phyloP scores from a whole-genome alignment of 2,329 filamentous ascomycete species.

The Aurifilum marmelostoma region DNA sequence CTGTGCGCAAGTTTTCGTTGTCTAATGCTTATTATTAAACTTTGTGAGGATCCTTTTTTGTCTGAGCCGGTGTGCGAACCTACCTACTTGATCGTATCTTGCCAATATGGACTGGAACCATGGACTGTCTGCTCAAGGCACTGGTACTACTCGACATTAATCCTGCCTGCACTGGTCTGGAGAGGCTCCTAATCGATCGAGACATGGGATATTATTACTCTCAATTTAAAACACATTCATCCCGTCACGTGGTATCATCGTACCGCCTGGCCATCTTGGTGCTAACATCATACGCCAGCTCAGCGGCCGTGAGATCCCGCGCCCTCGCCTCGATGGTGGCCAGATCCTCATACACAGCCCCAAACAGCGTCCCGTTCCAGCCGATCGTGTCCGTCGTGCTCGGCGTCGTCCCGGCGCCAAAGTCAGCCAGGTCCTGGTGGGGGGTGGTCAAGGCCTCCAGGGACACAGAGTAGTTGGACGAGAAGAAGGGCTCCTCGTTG shows the following conservation, averaged over 20 bases:
- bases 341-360: slow-evolving; percentile 22
- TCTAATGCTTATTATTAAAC: too few species aligned
- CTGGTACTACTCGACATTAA: too few species aligned
- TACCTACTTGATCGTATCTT: too few species aligned
- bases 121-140: too few species aligned
- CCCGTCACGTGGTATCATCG: background rate
- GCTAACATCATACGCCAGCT: slow-evolving; percentile 12
- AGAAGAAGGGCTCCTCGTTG: slow-evolving; percentile 28
- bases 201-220: background rate
- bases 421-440: slow-evolving; percentile 25
- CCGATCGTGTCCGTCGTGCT: slow-evolving; percentile 18
- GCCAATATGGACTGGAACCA: too few species aligned
- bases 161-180: too few species aligned
- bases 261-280: background rate
- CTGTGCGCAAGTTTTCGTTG: too few species aligned
- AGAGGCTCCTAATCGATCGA: too few species aligned
- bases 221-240: too few species aligned
- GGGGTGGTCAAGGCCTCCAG: slow-evolving; percentile 25
- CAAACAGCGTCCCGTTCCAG: slow-evolving; percentile 25
- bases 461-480: slow-evolving; percentile 27
- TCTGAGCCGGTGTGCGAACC: too few species aligned
- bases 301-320: slow-evolving; percentile 19
- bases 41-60: too few species aligned
- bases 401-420: slow-evolving; percentile 10
- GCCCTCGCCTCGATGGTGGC: slow-evolving; percentile 26